Conservation (phyloP, 2,329 filamentous ascomycete species). For the Incumbomyces delicatus region DNA sequence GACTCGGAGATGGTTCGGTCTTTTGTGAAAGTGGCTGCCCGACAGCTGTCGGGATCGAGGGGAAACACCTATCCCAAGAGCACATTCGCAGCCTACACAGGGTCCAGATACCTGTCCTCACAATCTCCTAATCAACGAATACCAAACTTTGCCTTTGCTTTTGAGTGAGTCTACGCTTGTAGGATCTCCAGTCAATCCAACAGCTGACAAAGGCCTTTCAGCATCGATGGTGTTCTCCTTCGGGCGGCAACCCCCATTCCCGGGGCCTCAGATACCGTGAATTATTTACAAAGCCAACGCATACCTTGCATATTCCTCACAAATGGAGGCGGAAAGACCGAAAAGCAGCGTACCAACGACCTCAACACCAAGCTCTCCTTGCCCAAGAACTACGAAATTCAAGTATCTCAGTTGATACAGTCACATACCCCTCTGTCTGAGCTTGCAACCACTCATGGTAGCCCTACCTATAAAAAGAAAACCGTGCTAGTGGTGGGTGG, state of each 20-base stretch:
- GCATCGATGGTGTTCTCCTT: slow-evolving; percentile 91
- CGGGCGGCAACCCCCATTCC: slow-evolving; percentile 70
- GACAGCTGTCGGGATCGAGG: too few species aligned
- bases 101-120: neutral
- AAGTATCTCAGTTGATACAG: slow-evolving; percentile 66
- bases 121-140: neutral
- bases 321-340: slow-evolving; percentile 83
- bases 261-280: slow-evolving; percentile 63
- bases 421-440: slow-evolving; percentile 83
- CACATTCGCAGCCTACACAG: neutral
- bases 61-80: too few species aligned
- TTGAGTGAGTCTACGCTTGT: slow-evolving; percentile 16
- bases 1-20: too few species aligned
- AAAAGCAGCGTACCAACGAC: slow-evolving; percentile 61
- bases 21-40: too few species aligned
- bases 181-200: neutral
- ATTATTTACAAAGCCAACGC: slow-evolving; percentile 59
- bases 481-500: slow-evolving; percentile 68
- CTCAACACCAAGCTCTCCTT: slow-evolving; percentile 58
- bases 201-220: slow-evolving; percentile 24
- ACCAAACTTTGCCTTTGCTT: slow-evolving; percentile 21
- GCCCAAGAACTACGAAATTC: slow-evolving; percentile 32
- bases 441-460: slow-evolving; percentile 28
- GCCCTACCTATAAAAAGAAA: slow-evolving; percentile 43
- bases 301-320: slow-evolving; percentile 93